A percentile compares a stretch with the other conserved stretches of the same genome.
Conservation (phyloP, 2,329 filamentous ascomycete species). For the Bipolaris zeicola region DNA sequence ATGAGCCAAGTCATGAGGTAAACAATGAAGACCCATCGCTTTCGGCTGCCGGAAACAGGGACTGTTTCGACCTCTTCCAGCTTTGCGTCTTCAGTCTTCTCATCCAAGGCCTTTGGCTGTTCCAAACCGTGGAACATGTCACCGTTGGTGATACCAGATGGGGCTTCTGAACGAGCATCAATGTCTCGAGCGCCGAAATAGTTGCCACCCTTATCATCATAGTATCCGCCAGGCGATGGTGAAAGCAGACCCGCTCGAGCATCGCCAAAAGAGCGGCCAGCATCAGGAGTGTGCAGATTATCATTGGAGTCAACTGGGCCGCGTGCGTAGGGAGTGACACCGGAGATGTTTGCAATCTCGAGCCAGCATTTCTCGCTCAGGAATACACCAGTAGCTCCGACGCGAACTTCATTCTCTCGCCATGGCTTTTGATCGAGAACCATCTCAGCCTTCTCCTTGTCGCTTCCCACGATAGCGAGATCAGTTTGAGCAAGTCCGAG, state of each 20-base stretch:
- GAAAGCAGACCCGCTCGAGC: constrained; percentile 62
- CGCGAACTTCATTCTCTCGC: constrained; percentile 87
- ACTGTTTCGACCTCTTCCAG: constrained; percentile 89
- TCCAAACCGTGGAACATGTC: constrained; percentile 99
- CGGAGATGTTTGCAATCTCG: constrained; percentile 76
- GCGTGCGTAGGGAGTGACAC: constrained; percentile 57
- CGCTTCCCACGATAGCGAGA: constrained; percentile 84
- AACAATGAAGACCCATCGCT: constrained; percentile 87
- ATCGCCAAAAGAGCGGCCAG: constrained; percentile 61
- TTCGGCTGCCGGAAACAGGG: constrained; percentile 76
- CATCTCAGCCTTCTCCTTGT: constrained; percentile 87
- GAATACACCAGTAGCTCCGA: constrained; percentile 93
- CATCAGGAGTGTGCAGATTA: constrained; percentile 62
- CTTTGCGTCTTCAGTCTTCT: constrained; percentile 89
- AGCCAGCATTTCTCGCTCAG: constrained; percentile 96
- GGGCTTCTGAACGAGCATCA: constrained; percentile 88
- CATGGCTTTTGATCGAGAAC: constrained; percentile 92
- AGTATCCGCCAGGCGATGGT: constrained; percentile 65
- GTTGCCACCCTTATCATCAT: constrained; percentile 76
- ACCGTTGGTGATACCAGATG: constrained; percentile 84
- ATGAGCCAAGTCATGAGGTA: constrained; percentile 85
- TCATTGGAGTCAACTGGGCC: constrained; percentile 48
- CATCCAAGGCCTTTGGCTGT: constrained; percentile 90
- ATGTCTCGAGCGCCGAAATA: constrained; percentile 83
- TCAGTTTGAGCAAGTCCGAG: constrained; percentile 85